Conservation (phyloP, 2,329 filamentous ascomycete species). For the Ramularia endophylla region DNA sequence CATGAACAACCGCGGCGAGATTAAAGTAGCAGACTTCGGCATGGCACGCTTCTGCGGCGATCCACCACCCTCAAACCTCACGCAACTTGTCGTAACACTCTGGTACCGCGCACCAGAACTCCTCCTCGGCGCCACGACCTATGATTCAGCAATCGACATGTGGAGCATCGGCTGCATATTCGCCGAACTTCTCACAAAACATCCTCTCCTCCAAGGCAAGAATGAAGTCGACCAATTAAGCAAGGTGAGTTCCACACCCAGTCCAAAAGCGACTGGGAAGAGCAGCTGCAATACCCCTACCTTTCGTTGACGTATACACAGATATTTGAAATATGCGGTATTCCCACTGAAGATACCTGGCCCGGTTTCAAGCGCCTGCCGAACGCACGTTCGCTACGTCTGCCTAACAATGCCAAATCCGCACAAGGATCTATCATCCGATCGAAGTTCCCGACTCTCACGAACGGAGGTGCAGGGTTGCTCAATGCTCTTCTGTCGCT, state of each 20-base stretch:
- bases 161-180: constrained; percentile 98
- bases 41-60: constrained; percentile 89
- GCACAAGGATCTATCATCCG: constrained; percentile 53
- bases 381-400: constrained; percentile 72
- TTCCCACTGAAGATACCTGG: constrained; percentile 78
- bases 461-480: constrained; percentile 64
- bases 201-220: constrained; percentile 77
- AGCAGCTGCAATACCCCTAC: constrained; percentile 14
- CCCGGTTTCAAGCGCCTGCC: constrained; percentile 80
- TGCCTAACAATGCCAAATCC: constrained; percentile 46
- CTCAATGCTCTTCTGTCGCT: constrained; percentile 66
- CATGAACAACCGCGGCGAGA: constrained; percentile 87
- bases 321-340: constrained; percentile 84
- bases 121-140: constrained; percentile 70
- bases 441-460: constrained; percentile 74
- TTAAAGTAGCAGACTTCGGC: constrained; percentile 97
- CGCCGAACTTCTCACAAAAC: constrained; percentile 77
- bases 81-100: constrained; percentile 88
- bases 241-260: constrained; percentile 42
- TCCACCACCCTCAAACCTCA: constrained; percentile 67
- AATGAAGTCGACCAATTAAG: constrained; percentile 90
- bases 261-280: constrained; percentile 24
- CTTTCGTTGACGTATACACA: constrained; percentile 26
- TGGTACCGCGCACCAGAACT: constrained; percentile 96
- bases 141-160: constrained; percentile 76